These are phyloP conservation scores for Malus fusca DNA, from an alignment of 306 rosid species.

Conservation along the genomic window DNA sequence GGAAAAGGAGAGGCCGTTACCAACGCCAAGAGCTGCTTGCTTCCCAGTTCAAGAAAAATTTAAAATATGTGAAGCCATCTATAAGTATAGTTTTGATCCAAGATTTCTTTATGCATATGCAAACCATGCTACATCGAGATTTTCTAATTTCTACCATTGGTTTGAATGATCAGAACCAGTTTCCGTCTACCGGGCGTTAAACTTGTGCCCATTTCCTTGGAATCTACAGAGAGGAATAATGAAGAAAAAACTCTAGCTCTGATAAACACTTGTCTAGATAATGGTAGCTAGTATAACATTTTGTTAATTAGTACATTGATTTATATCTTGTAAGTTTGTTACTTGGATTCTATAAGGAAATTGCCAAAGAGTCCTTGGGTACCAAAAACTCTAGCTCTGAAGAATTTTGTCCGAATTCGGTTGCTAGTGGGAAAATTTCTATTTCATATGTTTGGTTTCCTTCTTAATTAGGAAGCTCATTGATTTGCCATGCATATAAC, in stretches of 20 bases:
- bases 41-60: constrained; percentile 14
- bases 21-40: constrained; percentile 26
- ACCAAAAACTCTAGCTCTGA: too few species aligned
- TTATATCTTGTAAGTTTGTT: neutral
- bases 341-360: neutral
- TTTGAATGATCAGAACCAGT: constrained; percentile 8
- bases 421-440: constrained; percentile 39
- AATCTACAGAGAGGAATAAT: neutral
- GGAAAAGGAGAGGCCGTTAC: constrained; percentile 10
- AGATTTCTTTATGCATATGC: constrained; percentile 19
- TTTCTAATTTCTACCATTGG: constrained; percentile 33
- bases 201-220: constrained; percentile 20
- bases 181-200: constrained; percentile 14
- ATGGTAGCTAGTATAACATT: constrained; percentile 2
- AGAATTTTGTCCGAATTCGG: constrained; percentile 11
- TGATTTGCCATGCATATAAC: neutral
- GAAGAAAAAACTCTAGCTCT: constrained; percentile 27
- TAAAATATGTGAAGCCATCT: neutral
- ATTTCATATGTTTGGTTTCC: constrained; percentile 29
- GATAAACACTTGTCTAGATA: neutral
- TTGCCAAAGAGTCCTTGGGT: constrained; percentile 14
- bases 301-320: neutral
- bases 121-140: constrained; percentile 4
- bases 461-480: neutral
- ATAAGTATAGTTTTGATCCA: neutral